Percentiles rank a stretch among this genome's conserved stretches.
These are phyloP conservation scores for Endocarpon pusillum DNA, from an alignment of 495 filamentous ascomycete species.

Conservation along the genomic window DNA sequence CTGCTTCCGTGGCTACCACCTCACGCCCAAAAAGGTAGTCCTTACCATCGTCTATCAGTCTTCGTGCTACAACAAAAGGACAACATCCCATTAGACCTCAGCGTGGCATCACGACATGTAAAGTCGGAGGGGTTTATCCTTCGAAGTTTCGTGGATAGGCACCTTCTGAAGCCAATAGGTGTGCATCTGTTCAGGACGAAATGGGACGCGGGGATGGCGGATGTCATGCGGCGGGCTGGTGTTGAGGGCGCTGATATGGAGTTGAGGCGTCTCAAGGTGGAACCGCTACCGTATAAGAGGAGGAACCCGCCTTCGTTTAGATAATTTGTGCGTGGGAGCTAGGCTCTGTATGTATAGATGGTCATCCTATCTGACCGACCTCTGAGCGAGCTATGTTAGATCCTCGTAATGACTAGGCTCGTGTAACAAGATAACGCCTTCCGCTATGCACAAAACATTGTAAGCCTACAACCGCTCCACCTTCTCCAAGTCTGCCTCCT, in stretches of 20 bases:
- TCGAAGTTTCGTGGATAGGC: constrained; percentile 50
- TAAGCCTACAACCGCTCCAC: too few relatives aligned
- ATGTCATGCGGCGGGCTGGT: constrained; percentile 67
- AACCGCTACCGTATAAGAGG: constrained; percentile 38
- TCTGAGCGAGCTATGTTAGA: too few relatives aligned
- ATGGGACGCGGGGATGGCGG: constrained; percentile 76
- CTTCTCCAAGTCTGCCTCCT: too few relatives aligned
- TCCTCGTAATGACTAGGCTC: too few relatives aligned
- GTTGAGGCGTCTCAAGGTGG: constrained; percentile 56
- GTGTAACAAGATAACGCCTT: too few relatives aligned
- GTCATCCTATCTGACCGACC: too few relatives aligned
- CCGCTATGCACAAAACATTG: too few relatives aligned
- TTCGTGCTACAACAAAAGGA: constrained; percentile 69
- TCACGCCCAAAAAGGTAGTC: constrained; percentile 71
- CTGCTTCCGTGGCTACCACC: constrained; percentile 73
- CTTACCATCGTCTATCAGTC: constrained; percentile 74
- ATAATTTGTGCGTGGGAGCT: too few relatives aligned
- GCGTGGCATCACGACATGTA: constrained; percentile 32
- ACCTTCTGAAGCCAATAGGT: constrained; percentile 55
- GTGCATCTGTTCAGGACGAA: constrained; percentile 69
- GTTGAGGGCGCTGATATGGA: constrained; percentile 64
- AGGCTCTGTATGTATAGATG: too few relatives aligned
- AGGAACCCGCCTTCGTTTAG: constrained; percentile 31
- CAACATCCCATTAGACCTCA: constrained; percentile 40
- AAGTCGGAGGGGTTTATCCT: constrained; percentile 51